phyloP scores from a whole-genome alignment of 352 stramenopile genomes.

The Hyaloperonospora arabidopsidis region DNA sequence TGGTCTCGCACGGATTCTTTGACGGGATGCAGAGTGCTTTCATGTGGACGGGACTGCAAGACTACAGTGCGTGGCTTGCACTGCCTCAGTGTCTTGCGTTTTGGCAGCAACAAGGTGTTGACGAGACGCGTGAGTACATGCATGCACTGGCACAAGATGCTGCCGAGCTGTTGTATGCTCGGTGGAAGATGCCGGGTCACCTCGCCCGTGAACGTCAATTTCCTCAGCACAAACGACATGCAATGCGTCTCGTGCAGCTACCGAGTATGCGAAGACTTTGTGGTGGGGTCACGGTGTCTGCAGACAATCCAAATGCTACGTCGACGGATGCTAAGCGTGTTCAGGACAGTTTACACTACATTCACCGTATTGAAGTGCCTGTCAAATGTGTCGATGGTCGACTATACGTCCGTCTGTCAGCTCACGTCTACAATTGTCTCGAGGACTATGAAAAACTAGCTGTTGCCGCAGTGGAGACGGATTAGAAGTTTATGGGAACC shows the following conservation, averaged over 20 bases:
- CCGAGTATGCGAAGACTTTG: slow-evolving; percentile 41
- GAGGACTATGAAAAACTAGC: slow-evolving; percentile 78
- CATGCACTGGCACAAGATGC: slow-evolving; percentile 44
- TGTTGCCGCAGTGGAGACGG: slow-evolving; percentile 9
- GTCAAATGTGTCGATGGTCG: slow-evolving; percentile 86
- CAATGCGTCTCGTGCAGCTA: slow-evolving; percentile 72
- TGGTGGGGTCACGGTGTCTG: slow-evolving; percentile 21
- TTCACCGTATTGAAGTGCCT: slow-evolving; percentile 84
- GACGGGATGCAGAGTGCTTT: slow-evolving; percentile 87
- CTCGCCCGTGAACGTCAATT: slow-evolving; percentile 28
- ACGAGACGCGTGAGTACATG: slow-evolving; percentile 53
- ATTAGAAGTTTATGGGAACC: slow-evolving; percentile 3
- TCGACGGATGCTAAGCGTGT: slow-evolving; percentile 86
- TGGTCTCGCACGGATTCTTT: slow-evolving; percentile 89
- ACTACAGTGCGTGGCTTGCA: slow-evolving; percentile 85
- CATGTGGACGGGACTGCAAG: slow-evolving; percentile 89
- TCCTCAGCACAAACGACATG: slow-evolving; percentile 51
- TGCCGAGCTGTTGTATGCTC: slow-evolving; percentile 52
- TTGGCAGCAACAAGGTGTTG: slow-evolving; percentile 58
- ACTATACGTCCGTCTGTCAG: slow-evolving; percentile 87
- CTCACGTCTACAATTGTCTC: slow-evolving; percentile 88
- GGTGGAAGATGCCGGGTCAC: slow-evolving; percentile 45
- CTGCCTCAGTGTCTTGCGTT: slow-evolving; percentile 80
- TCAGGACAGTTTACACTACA: slow-evolving; percentile 83
- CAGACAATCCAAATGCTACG: slow-evolving; percentile 32